Conservation (phyloP, 1,284 basidiomycete species). For the Ceratobasidium theobromae region DNA sequence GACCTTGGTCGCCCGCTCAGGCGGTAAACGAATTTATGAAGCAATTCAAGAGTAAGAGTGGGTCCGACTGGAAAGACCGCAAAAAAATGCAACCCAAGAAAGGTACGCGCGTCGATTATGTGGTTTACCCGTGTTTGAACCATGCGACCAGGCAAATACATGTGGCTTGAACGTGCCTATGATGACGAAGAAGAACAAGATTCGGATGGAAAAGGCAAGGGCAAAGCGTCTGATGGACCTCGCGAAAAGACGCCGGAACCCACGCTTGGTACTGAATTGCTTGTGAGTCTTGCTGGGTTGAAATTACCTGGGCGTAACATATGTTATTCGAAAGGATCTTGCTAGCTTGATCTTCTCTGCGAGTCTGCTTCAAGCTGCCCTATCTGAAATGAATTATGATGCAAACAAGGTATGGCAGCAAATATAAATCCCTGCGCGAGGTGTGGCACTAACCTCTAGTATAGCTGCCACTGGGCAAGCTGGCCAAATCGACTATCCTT, state of each 20-base stretch:
- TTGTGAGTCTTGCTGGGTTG: background rate
- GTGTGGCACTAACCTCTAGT: background rate
- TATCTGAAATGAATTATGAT: slow-evolving; percentile 70
- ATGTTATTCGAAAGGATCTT: background rate
- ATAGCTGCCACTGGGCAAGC: slow-evolving; percentile 55
- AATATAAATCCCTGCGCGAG: background rate
- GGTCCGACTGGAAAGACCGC: slow-evolving; percentile 53
- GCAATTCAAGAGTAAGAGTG: slow-evolving; percentile 60
- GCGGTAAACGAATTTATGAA: slow-evolving; percentile 61
- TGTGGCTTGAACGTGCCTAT: slow-evolving; percentile 58
- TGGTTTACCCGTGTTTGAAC: background rate
- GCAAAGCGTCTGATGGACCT: background rate
- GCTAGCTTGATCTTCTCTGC: slow-evolving; percentile 12
- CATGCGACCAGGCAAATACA: slow-evolving; percentile 54
- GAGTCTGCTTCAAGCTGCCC: slow-evolving; percentile 56
- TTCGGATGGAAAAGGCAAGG: slow-evolving; percentile 39
- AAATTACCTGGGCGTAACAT: background rate
- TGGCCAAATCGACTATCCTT: slow-evolving; percentile 40
- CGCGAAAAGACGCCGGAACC: slow-evolving; percentile 26
- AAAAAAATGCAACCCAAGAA: slow-evolving; percentile 56
- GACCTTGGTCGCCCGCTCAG: slow-evolving; percentile 42
- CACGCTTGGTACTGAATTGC: slow-evolving; percentile 19
- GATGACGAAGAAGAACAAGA: slow-evolving; percentile 44
- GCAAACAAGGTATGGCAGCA: slow-evolving; percentile 51
- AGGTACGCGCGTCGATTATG: slow-evolving; percentile 43